A percentile compares a stretch with the other conserved stretches of the same genome.
phyloP scores from a whole-genome alignment of 768 basidiomycete species.

The Trametes meyenii region DNA sequence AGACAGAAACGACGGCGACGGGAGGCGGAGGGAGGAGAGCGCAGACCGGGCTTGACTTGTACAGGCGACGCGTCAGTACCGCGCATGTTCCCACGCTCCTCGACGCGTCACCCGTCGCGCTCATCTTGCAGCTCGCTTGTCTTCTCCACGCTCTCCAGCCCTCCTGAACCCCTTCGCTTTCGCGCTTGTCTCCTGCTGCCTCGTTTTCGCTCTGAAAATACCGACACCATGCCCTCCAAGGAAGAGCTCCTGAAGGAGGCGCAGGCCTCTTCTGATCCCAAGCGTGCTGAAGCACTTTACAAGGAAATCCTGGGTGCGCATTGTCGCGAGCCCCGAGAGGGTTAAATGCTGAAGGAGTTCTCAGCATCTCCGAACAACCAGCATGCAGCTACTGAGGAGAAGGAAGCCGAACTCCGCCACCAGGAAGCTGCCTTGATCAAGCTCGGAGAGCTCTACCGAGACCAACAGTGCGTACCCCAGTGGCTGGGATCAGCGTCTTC shows the following conservation, averaged over 20 bases:
- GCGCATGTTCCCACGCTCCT: constrained; percentile 33
- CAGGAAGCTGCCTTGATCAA: constrained; percentile 86
- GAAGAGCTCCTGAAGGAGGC: constrained; percentile 61
- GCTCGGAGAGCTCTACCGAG: constrained; percentile 85
- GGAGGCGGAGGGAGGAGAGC: constrained; percentile 1
- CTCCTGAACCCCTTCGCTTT: background rate
- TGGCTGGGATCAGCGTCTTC: background rate
- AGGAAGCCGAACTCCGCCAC: constrained; percentile 65
- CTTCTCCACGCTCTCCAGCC: background rate
- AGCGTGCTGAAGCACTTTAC: constrained; percentile 74
- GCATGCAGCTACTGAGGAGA: constrained; percentile 37
- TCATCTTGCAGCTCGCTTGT: constrained; percentile 9
- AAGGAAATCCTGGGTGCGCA: constrained; percentile 60
- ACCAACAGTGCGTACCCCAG: constrained; percentile 65
- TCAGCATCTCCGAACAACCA: constrained; percentile 15
- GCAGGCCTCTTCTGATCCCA: constrained; percentile 50
- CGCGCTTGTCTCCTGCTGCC: background rate
- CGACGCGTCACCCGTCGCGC: constrained; percentile 36
- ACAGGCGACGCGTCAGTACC: constrained; percentile 40
- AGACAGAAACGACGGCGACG: background rate
- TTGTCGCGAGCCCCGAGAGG: too few species aligned
- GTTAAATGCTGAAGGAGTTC: background rate
- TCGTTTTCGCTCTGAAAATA: background rate
- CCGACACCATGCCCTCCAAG: constrained; percentile 32
- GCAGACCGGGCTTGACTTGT: background rate